Evolutionary conservation across 441 rosid genomes (phyloP).

Genomic region (Gossypium davidsonii): DNA sequence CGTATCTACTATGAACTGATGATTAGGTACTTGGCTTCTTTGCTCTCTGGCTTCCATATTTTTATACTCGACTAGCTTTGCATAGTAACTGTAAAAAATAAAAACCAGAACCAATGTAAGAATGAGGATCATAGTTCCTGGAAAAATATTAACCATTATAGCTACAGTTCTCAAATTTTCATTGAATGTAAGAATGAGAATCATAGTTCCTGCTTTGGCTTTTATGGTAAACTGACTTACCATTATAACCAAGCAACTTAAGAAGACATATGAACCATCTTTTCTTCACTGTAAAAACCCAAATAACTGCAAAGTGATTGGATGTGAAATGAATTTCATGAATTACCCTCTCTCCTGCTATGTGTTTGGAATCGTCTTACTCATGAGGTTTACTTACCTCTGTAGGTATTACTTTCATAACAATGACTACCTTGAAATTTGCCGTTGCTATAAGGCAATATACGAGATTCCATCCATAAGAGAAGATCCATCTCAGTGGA

Average conservation of each 20-base stretch:
- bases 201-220: neutral
- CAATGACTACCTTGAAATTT: conserved; percentile 89
- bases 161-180: neutral
- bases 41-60: neutral
- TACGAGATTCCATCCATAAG: conserved; percentile 84
- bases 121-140: no score
- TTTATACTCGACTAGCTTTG: neutral
- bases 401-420: conserved; percentile 78
- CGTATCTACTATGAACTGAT: conserved; percentile 79
- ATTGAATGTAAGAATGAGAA: neutral
- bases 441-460: conserved; percentile 93
- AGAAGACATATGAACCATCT: neutral
- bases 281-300: neutral
- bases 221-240: neutral
- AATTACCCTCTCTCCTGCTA: neutral
- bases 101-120: no score
- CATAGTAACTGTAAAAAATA: no score
- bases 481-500: conserved; percentile 72
- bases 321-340: neutral
- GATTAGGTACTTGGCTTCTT: conserved; percentile 52
- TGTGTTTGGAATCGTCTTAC: neutral
- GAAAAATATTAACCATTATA: no score
- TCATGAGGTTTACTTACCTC: conserved; percentile 1
- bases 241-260: neutral
- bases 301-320: neutral